A percentile compares a stretch with the other conserved stretches of the same genome.
Evolutionary conservation across 2,329 filamentous ascomycete species (phyloP).

Genomic region (Sclerotinia spermophila): DNA sequence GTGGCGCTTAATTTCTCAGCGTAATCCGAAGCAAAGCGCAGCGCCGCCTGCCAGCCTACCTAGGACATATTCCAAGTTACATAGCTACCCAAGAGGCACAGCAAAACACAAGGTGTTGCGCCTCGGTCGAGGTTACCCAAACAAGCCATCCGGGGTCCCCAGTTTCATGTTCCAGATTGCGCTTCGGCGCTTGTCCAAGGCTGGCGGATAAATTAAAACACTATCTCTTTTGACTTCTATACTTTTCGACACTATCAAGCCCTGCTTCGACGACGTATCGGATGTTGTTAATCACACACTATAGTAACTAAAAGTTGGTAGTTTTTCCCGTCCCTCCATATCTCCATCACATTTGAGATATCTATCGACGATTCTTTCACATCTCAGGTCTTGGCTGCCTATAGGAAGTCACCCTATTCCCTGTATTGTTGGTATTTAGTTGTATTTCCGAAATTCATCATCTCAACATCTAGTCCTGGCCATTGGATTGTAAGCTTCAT

Average conservation of each 20-base stretch:
- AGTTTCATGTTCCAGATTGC: neutral
- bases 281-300: neutral
- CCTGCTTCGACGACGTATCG: neutral
- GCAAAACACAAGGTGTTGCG: neutral
- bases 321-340: neutral
- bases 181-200: slow-evolving; percentile 9
- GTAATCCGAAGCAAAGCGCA: neutral
- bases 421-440: neutral
- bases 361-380: neutral
- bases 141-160: neutral
- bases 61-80: neutral
- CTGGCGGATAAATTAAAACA: neutral
- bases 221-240: neutral
- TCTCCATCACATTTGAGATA: neutral
- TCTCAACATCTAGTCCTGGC: neutral
- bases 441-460: neutral
- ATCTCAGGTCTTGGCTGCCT: neutral
- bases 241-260: neutral
- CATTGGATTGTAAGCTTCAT: neutral
- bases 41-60: neutral
- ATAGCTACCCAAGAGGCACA: slow-evolving; percentile 3
- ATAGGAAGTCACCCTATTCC: slow-evolving; percentile 8
- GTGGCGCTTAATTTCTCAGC: slow-evolving; percentile 12
- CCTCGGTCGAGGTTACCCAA: neutral
- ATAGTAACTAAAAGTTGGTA: neutral